phyloP scores from a whole-genome alignment of 768 basidiomycete genomes.

The Holtermannia corniformis region DNA sequence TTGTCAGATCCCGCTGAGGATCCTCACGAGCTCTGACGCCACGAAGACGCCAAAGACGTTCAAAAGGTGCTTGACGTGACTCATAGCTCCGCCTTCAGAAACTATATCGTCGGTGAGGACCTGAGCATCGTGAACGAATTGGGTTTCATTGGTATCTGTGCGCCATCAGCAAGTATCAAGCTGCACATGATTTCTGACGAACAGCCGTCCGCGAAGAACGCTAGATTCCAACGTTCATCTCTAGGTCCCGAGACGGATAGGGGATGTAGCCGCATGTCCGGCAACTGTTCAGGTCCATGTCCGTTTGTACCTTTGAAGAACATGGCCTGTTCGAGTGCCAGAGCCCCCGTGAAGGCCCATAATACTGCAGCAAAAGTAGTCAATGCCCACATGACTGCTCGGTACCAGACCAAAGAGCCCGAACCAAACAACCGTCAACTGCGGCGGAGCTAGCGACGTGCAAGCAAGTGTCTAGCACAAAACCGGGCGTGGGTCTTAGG shows the following conservation, averaged over 20 bases:
- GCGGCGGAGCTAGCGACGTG: no score
- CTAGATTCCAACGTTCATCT: slow-evolving; percentile 27
- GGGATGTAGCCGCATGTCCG: slow-evolving; percentile 16
- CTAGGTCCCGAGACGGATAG: slow-evolving; percentile 26
- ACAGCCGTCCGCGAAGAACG: slow-evolving; percentile 41
- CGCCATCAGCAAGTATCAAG: not conserved
- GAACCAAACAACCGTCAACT: no score
- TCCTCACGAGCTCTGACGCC: slow-evolving; percentile 26
- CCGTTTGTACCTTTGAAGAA: no score
- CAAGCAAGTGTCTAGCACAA: no score
- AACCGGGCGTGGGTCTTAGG: no score
- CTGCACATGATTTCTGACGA: slow-evolving; percentile 1
- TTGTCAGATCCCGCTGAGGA: not conserved
- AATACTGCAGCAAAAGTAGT: no score
- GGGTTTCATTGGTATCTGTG: slow-evolving; percentile 1
- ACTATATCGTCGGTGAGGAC: slow-evolving; percentile 29
- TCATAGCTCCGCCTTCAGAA: slow-evolving; percentile 27
- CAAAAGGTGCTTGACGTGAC: slow-evolving; percentile 23
- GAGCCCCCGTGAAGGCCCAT: no score
- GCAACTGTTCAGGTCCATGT: slow-evolving; percentile 4
- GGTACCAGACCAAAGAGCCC: no score
- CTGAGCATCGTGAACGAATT: slow-evolving; percentile 32
- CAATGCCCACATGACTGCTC: no score
- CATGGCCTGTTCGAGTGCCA: no score
- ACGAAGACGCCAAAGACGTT: slow-evolving; percentile 37